Evolutionary conservation across 2,329 filamentous ascomycete species (phyloP).

Genomic region (Nemania sp.): DNA sequence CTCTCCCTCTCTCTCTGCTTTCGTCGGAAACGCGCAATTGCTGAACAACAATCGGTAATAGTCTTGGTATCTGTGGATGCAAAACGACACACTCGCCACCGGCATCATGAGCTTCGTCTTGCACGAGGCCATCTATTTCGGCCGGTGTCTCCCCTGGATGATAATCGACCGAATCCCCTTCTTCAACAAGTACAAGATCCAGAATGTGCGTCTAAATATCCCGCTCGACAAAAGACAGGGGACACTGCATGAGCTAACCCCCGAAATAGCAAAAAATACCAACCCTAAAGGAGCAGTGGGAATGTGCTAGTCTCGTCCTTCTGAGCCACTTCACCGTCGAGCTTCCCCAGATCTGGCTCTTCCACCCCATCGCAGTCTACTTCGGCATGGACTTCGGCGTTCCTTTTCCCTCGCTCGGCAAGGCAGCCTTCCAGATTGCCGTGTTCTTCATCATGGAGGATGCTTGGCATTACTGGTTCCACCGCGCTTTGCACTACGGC

Average conservation of each 20-base stretch:
- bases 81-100: conserved; percentile 94
- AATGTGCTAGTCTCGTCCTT: conserved; percentile 90
- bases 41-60: conserved; percentile 37
- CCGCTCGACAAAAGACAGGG: neutral
- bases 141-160: conserved; percentile 86
- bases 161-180: conserved; percentile 86
- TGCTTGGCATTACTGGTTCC: conserved; percentile 97
- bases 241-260: conserved; percentile 31
- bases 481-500: conserved; percentile 91
- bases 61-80: conserved; percentile 97
- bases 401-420: conserved; percentile 84
- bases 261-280: conserved; percentile 72
- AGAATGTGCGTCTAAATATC: conserved; percentile 63
- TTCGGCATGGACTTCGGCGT: conserved; percentile 87
- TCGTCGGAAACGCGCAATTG: conserved; percentile 25
- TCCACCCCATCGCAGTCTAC: conserved; percentile 94
- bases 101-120: conserved; percentile 97
- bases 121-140: conserved; percentile 95
- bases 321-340: conserved; percentile 97
- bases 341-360: conserved; percentile 97
- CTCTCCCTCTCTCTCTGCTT: conserved; percentile 23
- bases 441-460: conserved; percentile 97
- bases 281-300: conserved; percentile 90
- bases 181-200: conserved; percentile 94
- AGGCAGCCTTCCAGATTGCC: conserved; percentile 87